Conservation (phyloP, 441 rosid species). For the Codiaeum variegatum region DNA sequence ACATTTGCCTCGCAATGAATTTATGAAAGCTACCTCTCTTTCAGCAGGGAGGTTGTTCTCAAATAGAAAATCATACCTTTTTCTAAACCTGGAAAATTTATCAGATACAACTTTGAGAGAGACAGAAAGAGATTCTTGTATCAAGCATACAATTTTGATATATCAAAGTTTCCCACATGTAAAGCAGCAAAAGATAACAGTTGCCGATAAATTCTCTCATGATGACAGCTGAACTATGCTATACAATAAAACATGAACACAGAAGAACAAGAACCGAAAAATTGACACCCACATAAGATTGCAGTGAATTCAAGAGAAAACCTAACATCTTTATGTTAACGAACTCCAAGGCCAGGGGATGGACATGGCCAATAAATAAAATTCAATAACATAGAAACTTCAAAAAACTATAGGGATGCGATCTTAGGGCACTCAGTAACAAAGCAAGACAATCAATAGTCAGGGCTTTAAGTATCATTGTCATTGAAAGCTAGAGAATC, state of each 20-base stretch:
- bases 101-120: neutral
- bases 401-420: neutral
- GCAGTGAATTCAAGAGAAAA: neutral
- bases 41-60: constrained; percentile 64
- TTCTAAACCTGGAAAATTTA: constrained; percentile 54
- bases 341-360: neutral
- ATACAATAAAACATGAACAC: neutral
- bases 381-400: neutral
- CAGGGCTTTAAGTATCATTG: neutral
- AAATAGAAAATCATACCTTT: constrained; percentile 67
- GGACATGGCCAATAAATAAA: neutral
- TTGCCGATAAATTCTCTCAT: neutral
- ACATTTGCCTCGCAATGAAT: neutral
- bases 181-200: neutral
- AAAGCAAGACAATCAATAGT: neutral
- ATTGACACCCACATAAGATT: neutral
- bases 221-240: neutral
- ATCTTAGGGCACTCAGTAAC: neutral
- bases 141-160: neutral
- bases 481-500: neutral
- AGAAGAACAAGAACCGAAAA: neutral
- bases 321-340: neutral
- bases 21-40: constrained; percentile 53
- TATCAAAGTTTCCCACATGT: neutral
- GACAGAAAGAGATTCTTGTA: neutral